phyloP scores from a whole-genome alignment of 495 filamentous ascomycete species.

The Penicillium lividum region DNA sequence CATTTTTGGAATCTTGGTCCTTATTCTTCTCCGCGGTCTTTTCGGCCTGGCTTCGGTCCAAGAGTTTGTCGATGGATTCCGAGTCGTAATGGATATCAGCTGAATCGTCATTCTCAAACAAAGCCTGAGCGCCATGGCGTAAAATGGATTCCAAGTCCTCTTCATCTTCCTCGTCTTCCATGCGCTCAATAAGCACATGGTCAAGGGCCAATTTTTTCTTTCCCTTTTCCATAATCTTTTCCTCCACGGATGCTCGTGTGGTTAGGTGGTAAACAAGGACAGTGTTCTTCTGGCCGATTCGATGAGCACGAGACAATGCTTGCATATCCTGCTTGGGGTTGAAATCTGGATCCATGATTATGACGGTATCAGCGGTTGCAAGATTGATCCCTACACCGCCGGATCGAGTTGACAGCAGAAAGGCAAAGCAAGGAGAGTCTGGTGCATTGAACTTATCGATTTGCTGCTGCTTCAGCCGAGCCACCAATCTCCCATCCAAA shows the following conservation, averaged over 20 bases:
- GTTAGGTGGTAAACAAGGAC: conserved; percentile 94
- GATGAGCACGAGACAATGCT: conserved; percentile 88
- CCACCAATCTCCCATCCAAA: conserved; percentile 79
- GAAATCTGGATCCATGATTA: conserved; percentile 97
- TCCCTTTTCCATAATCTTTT: conserved; percentile 95
- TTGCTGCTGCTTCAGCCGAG: conserved; percentile 84
- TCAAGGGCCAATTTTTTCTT: conserved; percentile 94
- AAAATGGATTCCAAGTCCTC: conserved; percentile 87
- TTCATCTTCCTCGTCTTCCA: conserved; percentile 76
- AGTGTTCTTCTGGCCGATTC: conserved; percentile 94
- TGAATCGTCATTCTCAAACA: conserved; percentile 74
- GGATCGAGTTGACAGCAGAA: conserved; percentile 89
- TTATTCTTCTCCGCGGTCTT: conserved; percentile 53
- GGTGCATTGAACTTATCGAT: conserved; percentile 94
- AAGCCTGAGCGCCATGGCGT: conserved; percentile 78
- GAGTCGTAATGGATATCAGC: conserved; percentile 74
- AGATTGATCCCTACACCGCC: conserved; percentile 98
- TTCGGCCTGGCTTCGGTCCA: conserved; percentile 83
- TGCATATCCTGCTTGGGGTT: conserved; percentile 99
- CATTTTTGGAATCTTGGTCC: conserved; percentile 43
- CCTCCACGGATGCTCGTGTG: conserved; percentile 84
- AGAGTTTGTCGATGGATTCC: conserved; percentile 77
- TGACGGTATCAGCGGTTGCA: conserved; percentile 95
- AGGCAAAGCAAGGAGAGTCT: conserved; percentile 78
- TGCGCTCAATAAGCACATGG: conserved; percentile 87